Base-by-base conservation (phyloP, 148 eudicot species). In the Amaranthus hypochondriacus region DNA sequence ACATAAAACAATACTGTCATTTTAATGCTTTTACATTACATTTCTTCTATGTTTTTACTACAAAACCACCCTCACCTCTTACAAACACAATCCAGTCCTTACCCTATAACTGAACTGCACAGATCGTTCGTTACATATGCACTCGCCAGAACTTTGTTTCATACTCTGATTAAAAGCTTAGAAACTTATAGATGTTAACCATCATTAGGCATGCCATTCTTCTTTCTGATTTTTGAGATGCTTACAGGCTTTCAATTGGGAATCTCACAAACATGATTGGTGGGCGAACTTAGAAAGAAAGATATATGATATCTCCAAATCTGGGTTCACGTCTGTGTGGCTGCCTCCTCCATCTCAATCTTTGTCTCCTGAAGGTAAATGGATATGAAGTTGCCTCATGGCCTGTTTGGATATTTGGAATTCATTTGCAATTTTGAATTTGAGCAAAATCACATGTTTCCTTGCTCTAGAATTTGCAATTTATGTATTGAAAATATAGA, bases 291-390 rank as follows among this genome's bases (percentile, higher is more conserved):
- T 93, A 56, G 97, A 87, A 65, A 70, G 57, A 69, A 91, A 87
- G 84, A 83, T 88, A 65, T 83, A 87, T 58, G 97, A 93, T 80
- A 91, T 93, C 43, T 89, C 97, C 66, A 84, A 87, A 61, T 84
- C 95, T 75, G 98, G 98, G 62, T 91, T 93, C 79, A 91, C 98
- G 57, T 88, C 92, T 12, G 90, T 83, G 57, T 93, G 98, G 98
- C 78, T 93, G 76, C 98, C 98, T 70, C 98, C 97, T 62, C 86
- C 92, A 48, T 78, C 84, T 62, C 82, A 93, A 69, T 93, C 98
- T 42, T 81, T 89, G 43, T 58, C 97, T 52, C 86, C 90, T 55
- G 89, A 93, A 89, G 98, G 98, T 93, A 57, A 73, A 64, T 60
- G 67, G 49, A 80, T 74, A 56, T 43, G 14, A 49, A 2, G 4